Evolutionary conservation across 768 basidiomycete species (phyloP).

Genomic region (Tylopilus sp.): DNA sequence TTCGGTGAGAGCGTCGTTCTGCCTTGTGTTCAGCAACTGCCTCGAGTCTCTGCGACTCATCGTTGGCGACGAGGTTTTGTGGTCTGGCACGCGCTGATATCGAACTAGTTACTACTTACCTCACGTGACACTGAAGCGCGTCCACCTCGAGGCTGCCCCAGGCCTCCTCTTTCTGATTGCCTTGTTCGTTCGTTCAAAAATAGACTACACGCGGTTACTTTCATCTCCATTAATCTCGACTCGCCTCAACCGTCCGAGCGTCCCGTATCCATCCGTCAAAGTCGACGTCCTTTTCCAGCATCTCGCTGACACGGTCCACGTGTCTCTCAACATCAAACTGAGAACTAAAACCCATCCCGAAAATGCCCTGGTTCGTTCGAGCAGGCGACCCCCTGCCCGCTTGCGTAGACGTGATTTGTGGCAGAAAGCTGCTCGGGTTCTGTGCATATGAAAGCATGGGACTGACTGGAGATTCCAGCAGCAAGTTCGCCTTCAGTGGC

Average conservation of each 20-base stretch:
- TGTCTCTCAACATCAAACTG: conserved; percentile 57
- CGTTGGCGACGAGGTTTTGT: conserved; percentile 19
- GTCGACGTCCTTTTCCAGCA: conserved; percentile 58
- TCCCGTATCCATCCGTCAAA: conserved; percentile 52
- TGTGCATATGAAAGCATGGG: conserved; percentile 35
- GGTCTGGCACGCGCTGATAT: conserved; percentile 35
- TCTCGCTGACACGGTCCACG: conserved; percentile 49
- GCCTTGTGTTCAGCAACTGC: conserved; percentile 56
- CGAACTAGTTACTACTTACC: conserved; percentile 22
- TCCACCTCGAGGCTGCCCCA: conserved; percentile 30
- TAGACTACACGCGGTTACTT: conserved; percentile 19
- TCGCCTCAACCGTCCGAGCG: conserved; percentile 31
- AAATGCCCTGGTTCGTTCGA: conserved; percentile 24
- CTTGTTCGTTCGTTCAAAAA: conserved; percentile 21
- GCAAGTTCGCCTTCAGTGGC: conserved; percentile 20
- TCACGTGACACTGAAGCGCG: conserved; percentile 30
- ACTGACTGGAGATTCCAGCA: conserved; percentile 34
- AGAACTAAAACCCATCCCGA: conserved; percentile 49
- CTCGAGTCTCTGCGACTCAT: conserved; percentile 35
- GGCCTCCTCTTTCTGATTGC: conserved; percentile 27
- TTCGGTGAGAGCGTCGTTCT: conserved; percentile 78
- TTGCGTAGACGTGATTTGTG: conserved; percentile 38
- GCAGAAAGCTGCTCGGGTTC: conserved; percentile 34
- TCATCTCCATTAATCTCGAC: conserved; percentile 13
- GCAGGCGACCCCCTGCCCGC: conserved; percentile 13